A percentile compares a stretch with the other conserved stretches of the same genome.
Evolutionary conservation across 2,329 filamentous ascomycete genomes (phyloP).

Genomic region (Shiraia sp.): DNA sequence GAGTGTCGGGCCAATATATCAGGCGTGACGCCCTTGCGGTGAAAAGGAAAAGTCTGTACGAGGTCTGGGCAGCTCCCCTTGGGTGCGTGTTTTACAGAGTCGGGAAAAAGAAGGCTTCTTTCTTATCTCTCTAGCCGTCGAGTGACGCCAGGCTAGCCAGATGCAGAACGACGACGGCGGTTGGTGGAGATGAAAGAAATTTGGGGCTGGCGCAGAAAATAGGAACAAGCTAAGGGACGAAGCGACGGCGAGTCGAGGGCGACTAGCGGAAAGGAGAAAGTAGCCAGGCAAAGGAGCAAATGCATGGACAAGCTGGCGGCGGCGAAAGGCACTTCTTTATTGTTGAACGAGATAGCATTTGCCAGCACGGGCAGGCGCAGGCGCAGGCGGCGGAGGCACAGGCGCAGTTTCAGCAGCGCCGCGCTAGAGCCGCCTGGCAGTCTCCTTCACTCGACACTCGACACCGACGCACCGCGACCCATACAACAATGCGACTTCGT

Average conservation of each 20-base stretch:
- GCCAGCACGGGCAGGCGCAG: no score
- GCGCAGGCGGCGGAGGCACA: neutral
- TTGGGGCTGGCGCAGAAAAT: slow-evolving; percentile 2
- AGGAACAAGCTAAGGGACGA: neutral
- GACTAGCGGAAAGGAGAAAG: neutral
- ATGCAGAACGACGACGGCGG: neutral
- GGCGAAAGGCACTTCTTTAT: no score
- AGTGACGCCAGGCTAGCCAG: slow-evolving; percentile 3
- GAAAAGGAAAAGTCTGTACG: neutral
- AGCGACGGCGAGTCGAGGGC: neutral
- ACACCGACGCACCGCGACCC: no score
- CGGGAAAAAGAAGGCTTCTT: slow-evolving; percentile 7
- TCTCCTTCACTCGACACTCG: neutral
- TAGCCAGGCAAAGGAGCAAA: no score
- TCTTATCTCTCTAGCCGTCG: neutral
- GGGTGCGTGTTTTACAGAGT: slow-evolving; percentile 2
- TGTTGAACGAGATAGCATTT: no score
- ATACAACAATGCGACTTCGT: no score
- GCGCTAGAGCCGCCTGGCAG: neutral
- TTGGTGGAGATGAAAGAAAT: slow-evolving; percentile 5
- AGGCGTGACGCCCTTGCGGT: slow-evolving; percentile 10
- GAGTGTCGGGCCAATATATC: no score
- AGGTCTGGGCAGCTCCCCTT: slow-evolving; percentile 4
- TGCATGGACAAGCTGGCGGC: no score
- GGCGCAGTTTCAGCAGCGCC: slow-evolving; percentile 4